Percentiles rank a stretch among this genome's conserved stretches.
These are phyloP conservation scores for Colletotrichum australisinense DNA, from an alignment of 2,329 filamentous ascomycete species.

Conservation along the genomic window DNA sequence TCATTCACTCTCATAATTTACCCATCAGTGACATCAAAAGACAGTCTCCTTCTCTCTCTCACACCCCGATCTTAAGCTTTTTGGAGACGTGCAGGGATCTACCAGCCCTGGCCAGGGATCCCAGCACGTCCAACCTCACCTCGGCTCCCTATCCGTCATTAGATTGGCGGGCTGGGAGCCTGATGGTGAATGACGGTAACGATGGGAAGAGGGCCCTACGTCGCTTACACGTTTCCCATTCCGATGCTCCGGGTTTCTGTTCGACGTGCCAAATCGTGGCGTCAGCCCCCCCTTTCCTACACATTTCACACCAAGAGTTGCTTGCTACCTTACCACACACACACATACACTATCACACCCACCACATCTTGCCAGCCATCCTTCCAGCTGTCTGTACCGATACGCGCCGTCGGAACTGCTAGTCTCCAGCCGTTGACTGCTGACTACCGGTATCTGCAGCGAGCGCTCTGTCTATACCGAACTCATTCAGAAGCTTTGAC, in stretches of 20 bases:
- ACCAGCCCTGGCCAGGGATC: constrained; percentile 7
- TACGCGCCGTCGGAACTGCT: neutral
- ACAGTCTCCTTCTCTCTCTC: neutral
- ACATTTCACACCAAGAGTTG: neutral
- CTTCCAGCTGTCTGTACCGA: neutral
- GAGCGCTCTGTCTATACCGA: neutral
- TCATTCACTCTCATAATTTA: neutral
- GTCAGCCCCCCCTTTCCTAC: neutral
- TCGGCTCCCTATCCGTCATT: neutral
- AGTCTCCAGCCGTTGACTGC: neutral
- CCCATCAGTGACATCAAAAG: constrained; percentile 20
- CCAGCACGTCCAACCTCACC: constrained; percentile 15
- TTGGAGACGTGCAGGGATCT: constrained; percentile 24
- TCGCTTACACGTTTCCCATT: neutral
- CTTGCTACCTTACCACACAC: neutral
- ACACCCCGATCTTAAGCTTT: constrained; percentile 25
- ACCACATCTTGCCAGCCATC: neutral
- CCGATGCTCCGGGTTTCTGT: neutral
- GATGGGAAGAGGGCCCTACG: neutral
- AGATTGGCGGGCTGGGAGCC: neutral
- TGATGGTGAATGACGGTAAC: neutral
- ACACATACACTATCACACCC: neutral
- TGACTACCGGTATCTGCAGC: neutral
- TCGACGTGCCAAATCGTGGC: constrained; percentile 5
- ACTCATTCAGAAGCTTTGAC: neutral